Conservation (phyloP, 108 stramenopile genomes). For the Cyclotella choctawhatcheeana region DNA sequence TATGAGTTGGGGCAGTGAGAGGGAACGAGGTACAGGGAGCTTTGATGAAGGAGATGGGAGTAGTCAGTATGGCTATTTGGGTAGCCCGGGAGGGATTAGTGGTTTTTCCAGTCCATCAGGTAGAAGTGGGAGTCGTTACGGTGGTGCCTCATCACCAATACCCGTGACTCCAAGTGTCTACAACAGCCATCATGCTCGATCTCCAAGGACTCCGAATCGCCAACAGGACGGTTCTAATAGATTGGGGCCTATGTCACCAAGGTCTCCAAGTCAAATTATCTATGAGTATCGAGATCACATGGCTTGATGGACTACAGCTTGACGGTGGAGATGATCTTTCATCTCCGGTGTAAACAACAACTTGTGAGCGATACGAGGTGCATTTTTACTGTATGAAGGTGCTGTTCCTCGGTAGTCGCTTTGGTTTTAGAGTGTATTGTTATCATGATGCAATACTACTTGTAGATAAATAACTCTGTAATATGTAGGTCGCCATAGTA, state of each 20-base stretch:
- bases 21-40: conserved; percentile 30
- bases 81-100: neutral
- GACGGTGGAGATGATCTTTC: too few species aligned
- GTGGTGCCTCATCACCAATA: conserved; percentile 13
- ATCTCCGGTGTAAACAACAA: too few species aligned
- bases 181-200: conserved; percentile 4
- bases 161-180: neutral
- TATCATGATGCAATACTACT: too few species aligned
- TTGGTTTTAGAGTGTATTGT: too few species aligned
- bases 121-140: neutral
- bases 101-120: neutral
- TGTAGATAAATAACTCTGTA: too few species aligned
- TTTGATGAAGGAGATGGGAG: conserved; percentile 12
- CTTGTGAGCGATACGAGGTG: too few species aligned
- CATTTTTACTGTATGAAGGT: too few species aligned
- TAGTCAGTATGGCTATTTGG: conserved; percentile 3
- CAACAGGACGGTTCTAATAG: neutral
- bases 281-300: conserved; percentile 49
- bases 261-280: conserved; percentile 40
- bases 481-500: too few species aligned
- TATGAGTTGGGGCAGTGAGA: conserved; percentile 73
- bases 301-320: too few species aligned
- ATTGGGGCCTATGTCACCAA: conserved; percentile 29
- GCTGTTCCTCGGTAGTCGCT: too few species aligned
- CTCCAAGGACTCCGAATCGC: conserved; percentile 7